A percentile compares a stretch with the other conserved stretches of the same genome.
Evolutionary conservation across 768 basidiomycete genomes (phyloP).

Genomic region (Termitomyces sp.): DNA sequence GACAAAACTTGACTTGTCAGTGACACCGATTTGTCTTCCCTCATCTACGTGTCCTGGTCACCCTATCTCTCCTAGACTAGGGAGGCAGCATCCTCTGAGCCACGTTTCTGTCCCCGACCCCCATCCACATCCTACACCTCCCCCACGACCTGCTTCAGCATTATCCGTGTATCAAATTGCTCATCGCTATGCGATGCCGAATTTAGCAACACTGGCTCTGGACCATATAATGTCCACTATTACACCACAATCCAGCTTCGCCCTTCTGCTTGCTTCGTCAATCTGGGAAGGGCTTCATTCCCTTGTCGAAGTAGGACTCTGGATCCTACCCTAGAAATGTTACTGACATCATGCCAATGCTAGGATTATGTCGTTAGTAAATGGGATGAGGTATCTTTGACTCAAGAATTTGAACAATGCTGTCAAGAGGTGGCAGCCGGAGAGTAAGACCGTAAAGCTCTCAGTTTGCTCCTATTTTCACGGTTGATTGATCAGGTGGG

Average conservation of each 20-base stretch:
- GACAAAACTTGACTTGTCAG: slow-evolving; percentile 37
- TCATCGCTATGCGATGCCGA: slow-evolving; percentile 68
- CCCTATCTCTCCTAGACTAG: slow-evolving; percentile 42
- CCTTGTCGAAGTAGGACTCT: slow-evolving; percentile 49
- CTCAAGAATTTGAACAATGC: slow-evolving; percentile 62
- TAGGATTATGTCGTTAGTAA: slow-evolving; percentile 75
- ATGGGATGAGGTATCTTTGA: slow-evolving; percentile 65
- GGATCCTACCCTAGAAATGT: slow-evolving; percentile 6
- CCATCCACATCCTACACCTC: slow-evolving; percentile 62
- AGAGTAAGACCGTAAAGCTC: slow-evolving; percentile 44
- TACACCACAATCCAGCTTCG: slow-evolving; percentile 61
- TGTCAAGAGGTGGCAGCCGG: slow-evolving; percentile 69
- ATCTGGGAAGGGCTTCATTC: slow-evolving; percentile 61
- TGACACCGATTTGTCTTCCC: slow-evolving; percentile 27
- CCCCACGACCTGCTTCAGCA: slow-evolving; percentile 64
- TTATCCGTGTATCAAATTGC: slow-evolving; percentile 73
- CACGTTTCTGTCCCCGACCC: slow-evolving; percentile 48
- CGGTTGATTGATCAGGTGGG: slow-evolving; percentile 45
- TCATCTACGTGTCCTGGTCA: slow-evolving; percentile 32
- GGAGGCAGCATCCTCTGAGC: slow-evolving; percentile 30
- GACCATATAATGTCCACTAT: slow-evolving; percentile 72
- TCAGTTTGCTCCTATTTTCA: neutral
- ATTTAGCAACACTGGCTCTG: slow-evolving; percentile 58
- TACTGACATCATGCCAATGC: slow-evolving; percentile 8
- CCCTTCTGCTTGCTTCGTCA: slow-evolving; percentile 61